Percentiles rank a stretch among this genome's conserved stretches.
Conservation (phyloP, 495 filamentous ascomycete genomes). For the Sphaerosporella brunnea region DNA sequence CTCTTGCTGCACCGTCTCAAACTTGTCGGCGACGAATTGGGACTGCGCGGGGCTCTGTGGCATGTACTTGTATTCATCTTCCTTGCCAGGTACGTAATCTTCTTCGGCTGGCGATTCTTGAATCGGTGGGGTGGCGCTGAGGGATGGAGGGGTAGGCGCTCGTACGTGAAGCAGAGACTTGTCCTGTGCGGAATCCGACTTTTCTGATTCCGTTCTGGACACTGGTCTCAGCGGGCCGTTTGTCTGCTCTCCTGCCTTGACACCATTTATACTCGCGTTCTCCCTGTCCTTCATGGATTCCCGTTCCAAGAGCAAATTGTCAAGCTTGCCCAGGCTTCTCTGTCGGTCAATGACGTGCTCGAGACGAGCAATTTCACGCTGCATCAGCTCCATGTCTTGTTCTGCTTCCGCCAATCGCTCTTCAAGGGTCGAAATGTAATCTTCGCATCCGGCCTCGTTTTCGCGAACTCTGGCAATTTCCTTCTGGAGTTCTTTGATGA, state of each 20-base stretch:
- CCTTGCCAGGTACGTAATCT: neutral
- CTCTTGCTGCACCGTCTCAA: constrained; percentile 82
- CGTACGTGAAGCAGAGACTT: neutral
- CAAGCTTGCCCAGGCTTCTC: constrained; percentile 81
- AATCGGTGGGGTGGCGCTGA: neutral
- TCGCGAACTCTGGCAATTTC: constrained; percentile 81
- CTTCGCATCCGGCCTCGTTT: constrained; percentile 72
- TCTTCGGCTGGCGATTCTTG: constrained; percentile 2
- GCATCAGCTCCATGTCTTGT: constrained; percentile 90
- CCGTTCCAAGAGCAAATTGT: constrained; percentile 76
- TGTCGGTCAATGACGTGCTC: constrained; percentile 94
- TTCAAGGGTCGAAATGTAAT: constrained; percentile 94
- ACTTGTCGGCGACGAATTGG: constrained; percentile 76
- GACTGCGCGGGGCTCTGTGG: constrained; percentile 59
- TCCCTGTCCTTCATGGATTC: constrained; percentile 41
- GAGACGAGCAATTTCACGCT: constrained; percentile 81
- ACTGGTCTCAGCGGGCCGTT: neutral
- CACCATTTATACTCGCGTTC: constrained; percentile 4
- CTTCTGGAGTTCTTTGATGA: constrained; percentile 74
- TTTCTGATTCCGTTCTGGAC: neutral
- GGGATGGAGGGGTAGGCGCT: neutral
- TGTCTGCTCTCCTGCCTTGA: neutral
- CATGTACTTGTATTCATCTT: constrained; percentile 22
- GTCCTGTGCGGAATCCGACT: neutral
- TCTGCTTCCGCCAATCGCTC: constrained; percentile 90